phyloP scores from a whole-genome alignment of 345 rosid genomes.

The Brassica napus region Da-Ae NC_063444.1:43083501-43084000 shows the following conservation, averaged over 20 bases:
- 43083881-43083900: conserved; percentile 29
- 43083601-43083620: not conserved
- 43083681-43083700: not conserved
- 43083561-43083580: not conserved
- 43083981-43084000: conserved; percentile 41
- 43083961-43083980: conserved; percentile 41
- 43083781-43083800: conserved; percentile 29
- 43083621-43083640: not conserved
- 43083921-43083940: conserved; percentile 31
- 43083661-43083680: not conserved
- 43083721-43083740: not conserved
- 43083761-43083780: conserved; percentile 29
- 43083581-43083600: not conserved
- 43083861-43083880: conserved; percentile 6
- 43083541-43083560: not conserved
- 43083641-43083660: not conserved
- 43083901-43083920: conserved; percentile 17
- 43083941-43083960: conserved; percentile 53
- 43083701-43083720: not conserved
- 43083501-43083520: too few relatives aligned
- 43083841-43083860: not conserved
- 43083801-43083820: conserved; percentile 14
- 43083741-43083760: conserved; percentile 34
- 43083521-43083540: not conserved
- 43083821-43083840: not conserved